Percentiles rank a stretch among this genome's conserved stretches.
Conservation (phyloP, 805 yeast genomes). For the Candida easanensis region DNA sequence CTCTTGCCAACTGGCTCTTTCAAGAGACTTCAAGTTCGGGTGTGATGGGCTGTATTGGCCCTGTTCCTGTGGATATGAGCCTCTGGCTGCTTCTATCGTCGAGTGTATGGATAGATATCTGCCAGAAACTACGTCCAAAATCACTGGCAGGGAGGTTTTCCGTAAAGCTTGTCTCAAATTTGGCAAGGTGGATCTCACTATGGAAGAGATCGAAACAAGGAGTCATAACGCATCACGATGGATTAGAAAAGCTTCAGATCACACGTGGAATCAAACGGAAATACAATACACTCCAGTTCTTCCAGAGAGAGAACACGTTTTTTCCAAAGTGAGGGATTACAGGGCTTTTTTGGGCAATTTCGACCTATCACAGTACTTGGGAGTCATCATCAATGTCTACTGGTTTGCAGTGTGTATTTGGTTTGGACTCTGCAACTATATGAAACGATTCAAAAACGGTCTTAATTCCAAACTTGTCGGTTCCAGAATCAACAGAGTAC, state of each 20-base stretch:
- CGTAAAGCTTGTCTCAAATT: slow-evolving; percentile 6
- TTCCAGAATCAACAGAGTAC: slow-evolving; percentile 11
- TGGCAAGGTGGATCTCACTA: slow-evolving; percentile 7
- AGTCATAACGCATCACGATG: slow-evolving; percentile 13
- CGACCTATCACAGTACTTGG: slow-evolving; percentile 23
- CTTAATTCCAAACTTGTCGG: slow-evolving; percentile 17
- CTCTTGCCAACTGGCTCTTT: slow-evolving; percentile 24
- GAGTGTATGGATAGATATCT: slow-evolving; percentile 21
- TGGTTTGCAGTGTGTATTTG: slow-evolving; percentile 17
- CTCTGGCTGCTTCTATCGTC: slow-evolving; percentile 19
- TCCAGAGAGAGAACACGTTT: slow-evolving; percentile 8
- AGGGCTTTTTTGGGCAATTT: slow-evolving; percentile 26
- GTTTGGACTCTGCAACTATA: slow-evolving; percentile 21
- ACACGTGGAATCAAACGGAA: slow-evolving; percentile 12
- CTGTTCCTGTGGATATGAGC: slow-evolving; percentile 22
- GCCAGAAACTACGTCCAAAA: slow-evolving; percentile 7
- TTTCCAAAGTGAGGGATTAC: slow-evolving; percentile 20
- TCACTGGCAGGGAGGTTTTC: slow-evolving; percentile 12
- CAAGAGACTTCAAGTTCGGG: slow-evolving; percentile 16
- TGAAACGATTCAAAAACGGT: slow-evolving; percentile 14
- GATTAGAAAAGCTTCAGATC: slow-evolving; percentile 6
- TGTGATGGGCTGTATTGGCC: slow-evolving; percentile 16
- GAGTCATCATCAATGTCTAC: slow-evolving; percentile 21
- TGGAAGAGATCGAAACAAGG: slow-evolving; percentile 8
- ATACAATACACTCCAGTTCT: slow-evolving; percentile 18